phyloP scores from a whole-genome alignment of 805 yeast species.

The Pichia sporocuriosa region DNA sequence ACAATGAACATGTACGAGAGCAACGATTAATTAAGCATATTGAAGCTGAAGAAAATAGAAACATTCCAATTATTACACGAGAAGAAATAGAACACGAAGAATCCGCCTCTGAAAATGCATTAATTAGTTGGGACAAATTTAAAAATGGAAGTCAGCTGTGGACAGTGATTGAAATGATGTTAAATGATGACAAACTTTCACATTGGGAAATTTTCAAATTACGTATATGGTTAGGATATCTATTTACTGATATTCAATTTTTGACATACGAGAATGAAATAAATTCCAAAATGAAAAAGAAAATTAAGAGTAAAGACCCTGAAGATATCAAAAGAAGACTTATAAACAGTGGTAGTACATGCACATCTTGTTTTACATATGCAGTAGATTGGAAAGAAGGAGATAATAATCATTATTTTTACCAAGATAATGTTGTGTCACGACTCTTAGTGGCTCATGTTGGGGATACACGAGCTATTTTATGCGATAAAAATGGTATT shows the following conservation, averaged over 20 bases:
- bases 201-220: slow-evolving; percentile 50
- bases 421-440: slow-evolving; percentile 60
- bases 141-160: slow-evolving; percentile 9
- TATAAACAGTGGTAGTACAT: slow-evolving; percentile 32
- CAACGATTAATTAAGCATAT: too few relatives aligned
- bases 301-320: background rate
- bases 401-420: slow-evolving; percentile 38
- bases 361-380: slow-evolving; percentile 29
- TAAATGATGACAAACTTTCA: slow-evolving; percentile 6
- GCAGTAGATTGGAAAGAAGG: slow-evolving; percentile 25
- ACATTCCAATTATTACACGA: too few relatives aligned
- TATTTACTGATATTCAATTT: slow-evolving; percentile 60
- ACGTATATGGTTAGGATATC: slow-evolving; percentile 57
- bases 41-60: too few relatives aligned
- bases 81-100: background rate
- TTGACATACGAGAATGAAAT: slow-evolving; percentile 29
- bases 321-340: slow-evolving; percentile 4
- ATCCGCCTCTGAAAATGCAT: background rate
- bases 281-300: slow-evolving; percentile 8
- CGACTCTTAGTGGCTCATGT: slow-evolving; percentile 78
- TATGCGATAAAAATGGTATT: slow-evolving; percentile 75
- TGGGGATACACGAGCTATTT: slow-evolving; percentile 83
- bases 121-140: slow-evolving; percentile 15
- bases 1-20: slow-evolving; percentile 8
- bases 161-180: slow-evolving; percentile 11